Base-by-base conservation (phyloP, 495 filamentous ascomycete species). In the Sporormia fimetaria region DNA sequence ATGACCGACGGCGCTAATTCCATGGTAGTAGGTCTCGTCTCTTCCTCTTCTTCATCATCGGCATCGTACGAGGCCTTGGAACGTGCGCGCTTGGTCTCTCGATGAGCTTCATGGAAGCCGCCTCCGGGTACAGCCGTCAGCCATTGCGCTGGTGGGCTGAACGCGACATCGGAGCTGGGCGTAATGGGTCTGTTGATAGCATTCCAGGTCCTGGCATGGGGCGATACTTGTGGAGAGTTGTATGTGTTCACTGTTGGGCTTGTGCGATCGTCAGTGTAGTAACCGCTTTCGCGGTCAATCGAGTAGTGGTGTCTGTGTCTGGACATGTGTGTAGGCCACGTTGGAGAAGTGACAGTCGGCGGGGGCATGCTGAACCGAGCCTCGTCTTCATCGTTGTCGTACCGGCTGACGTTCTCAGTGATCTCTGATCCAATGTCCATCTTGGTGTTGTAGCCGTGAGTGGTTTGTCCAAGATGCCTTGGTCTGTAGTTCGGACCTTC, bases 141-240 rank as follows among this genome's bases (percentile, higher is more conserved):
- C 37, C 26, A 38, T n/a, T n/a, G n/a, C n/a, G n/a, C n/a, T n/a
- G n/a, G n/a, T n/a, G n/a, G n/a, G n/a, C n/a, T n/a, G n/a, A n/a
- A n/a, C n/a, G n/a, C n/a, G n/a, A n/a, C n/a, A n/a, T n/a, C n/a
- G n/a, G n/a, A n/a, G n/a, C n/a, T n/a, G n/a, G n/a, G n/a, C n/a
- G n/a, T n/a, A n/a, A n/a, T n/a, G n/a, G 42, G 34, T 35, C 44
- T 38, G 31, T 56, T 56, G 16, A 56, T 40, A 5, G 51, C 28
- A 8, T 41, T 55, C 51, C 51, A 55, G 5, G 26, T 27, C 9
- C 35, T 24, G 15, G 16, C 47, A 1, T 31, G 49, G 3, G 51
- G 51, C 12, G 51, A 55, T 1, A 55, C 35, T 21, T 51, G 33
- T 0, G 51, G 51, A 1, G 51, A 55, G 39, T 42, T 51, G 23